Evolutionary conservation across 2,329 filamentous ascomycete species (phyloP), one percentile per base, ranked within the genome.

Genomic region (Trichoderma gracile): DNA sequence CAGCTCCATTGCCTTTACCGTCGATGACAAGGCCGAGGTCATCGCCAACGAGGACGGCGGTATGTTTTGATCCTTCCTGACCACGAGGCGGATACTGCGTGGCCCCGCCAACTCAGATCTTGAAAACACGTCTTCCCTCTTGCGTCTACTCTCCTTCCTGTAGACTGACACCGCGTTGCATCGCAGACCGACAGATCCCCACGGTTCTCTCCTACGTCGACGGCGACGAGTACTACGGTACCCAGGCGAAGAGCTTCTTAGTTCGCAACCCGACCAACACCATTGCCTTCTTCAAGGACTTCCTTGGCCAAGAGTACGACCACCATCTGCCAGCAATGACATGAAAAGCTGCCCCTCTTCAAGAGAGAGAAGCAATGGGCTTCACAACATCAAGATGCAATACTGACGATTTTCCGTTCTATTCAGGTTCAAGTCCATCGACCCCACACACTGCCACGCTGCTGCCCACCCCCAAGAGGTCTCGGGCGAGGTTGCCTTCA

Each of bases 21-120:
- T 89, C 67, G 94, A 98, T 74, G 94, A 96, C 79, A 96, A 96
- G 83, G 89, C 93, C 69, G 92, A 97, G 78, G 94, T 99, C 69
- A 98, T 99, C 80, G 95, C 95, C 75, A 98, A 99, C 81, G 95
- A 98, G 82, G 95, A 98, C 76, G 95, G 95, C 84, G 92, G 92
- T 93, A 77, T 74, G 87, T 79, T 52, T 57, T n/a, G 23, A 52
- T 9, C 27, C 30, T 3, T 5, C 49, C 7, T 10, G 25, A 52
- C 15, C 21, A 1, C 19, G 27, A 15, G 3, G 3, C 9, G 19
- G 27, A 52, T 5, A 17, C 30, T 52, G 49, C 33, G 33, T 38
- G 33, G 33, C n/a, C 7, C 15, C 8, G 25, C 42, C 12, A n/a
- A 17, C 12, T 17, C 14, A 12, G n/a, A 30, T 27, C 42, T 23